Base-by-base conservation (phyloP, 257 asterid genomes). In the Eucommia ulmoides region DNA sequence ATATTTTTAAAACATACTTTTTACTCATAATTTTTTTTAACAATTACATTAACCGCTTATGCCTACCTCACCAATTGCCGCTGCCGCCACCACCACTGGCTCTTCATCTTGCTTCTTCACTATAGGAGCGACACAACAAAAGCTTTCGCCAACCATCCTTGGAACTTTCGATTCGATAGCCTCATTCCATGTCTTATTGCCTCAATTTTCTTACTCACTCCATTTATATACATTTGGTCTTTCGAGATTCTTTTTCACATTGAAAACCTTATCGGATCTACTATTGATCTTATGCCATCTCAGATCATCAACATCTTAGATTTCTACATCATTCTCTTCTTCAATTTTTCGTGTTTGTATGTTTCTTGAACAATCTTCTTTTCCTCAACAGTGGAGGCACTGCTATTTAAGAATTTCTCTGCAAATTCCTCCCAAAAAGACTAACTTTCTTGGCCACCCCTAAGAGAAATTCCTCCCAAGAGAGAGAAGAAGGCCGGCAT, bases 41-140 rank as follows among this genome's bases (percentile, higher is more conserved):
- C n/a, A n/a, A n/a, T n/a, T n/a, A n/a, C n/a, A n/a, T n/a, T n/a
- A n/a, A n/a, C n/a, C n/a, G n/a, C n/a, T n/a, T n/a, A n/a, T n/a
- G n/a, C n/a, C n/a, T n/a, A n/a, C n/a, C n/a, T n/a, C n/a, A n/a
- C n/a, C n/a, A n/a, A n/a, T n/a, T n/a, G n/a, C n/a, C n/a, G n/a
- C n/a, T n/a, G n/a, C n/a, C n/a, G n/a, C n/a, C n/a, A n/a, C n/a
- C n/a, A n/a, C n/a, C n/a, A n/a, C n/a, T n/a, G n/a, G n/a, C n/a
- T n/a, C n/a, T n/a, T n/a, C n/a, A n/a, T n/a, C n/a, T n/a, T n/a
- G n/a, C n/a, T n/a, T n/a, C n/a, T n/a, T n/a, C n/a, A n/a, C n/a
- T n/a, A 85, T 79, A 15, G 96, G 98, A 46, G 93, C 96, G 60
- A 89, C 92, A 50, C 98, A 94, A 56, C 86, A 89, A 24, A 89